These are phyloP conservation scores for Ascochyta pisi DNA, from an alignment of 2,329 filamentous ascomycete genomes.

Conservation along the genomic window DNA sequence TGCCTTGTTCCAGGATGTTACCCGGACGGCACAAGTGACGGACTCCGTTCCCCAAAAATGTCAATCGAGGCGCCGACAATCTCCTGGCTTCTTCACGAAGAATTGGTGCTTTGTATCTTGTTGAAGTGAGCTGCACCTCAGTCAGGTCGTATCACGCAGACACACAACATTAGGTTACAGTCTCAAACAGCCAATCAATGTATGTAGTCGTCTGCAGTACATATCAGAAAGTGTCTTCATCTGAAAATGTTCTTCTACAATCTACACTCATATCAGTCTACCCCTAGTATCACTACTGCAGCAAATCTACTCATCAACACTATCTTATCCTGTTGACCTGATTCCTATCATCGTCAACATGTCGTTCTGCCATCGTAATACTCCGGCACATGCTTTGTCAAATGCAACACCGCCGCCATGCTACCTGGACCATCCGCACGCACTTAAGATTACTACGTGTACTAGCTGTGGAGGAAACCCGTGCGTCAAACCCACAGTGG, in stretches of 20 bases:
- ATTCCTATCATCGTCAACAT: neutral
- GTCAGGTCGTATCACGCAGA: neutral
- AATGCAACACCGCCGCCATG: conserved; percentile 1
- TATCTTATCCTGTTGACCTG: neutral
- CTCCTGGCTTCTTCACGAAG: neutral
- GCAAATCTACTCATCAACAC: neutral
- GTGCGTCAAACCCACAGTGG: neutral
- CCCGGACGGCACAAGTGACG: neutral
- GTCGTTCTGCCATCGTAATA: neutral
- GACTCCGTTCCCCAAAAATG: neutral
- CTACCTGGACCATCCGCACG: conserved; percentile 9
- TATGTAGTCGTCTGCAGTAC: neutral
- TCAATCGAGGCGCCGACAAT: neutral
- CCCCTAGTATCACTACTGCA: neutral
- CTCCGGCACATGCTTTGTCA: too few relatives aligned
- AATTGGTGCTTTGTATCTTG: neutral
- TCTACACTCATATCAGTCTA: neutral
- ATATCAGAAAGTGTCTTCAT: neutral
- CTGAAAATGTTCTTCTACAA: neutral
- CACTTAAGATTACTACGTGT: conserved; percentile 10
- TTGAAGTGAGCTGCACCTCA: neutral
- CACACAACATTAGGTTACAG: neutral
- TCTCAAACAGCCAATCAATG: neutral
- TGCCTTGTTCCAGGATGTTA: neutral
- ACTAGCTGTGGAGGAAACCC: conserved; percentile 13